phyloP scores from a whole-genome alignment of 73 alveolate genomes.

The Loxodes magnus region DNA sequence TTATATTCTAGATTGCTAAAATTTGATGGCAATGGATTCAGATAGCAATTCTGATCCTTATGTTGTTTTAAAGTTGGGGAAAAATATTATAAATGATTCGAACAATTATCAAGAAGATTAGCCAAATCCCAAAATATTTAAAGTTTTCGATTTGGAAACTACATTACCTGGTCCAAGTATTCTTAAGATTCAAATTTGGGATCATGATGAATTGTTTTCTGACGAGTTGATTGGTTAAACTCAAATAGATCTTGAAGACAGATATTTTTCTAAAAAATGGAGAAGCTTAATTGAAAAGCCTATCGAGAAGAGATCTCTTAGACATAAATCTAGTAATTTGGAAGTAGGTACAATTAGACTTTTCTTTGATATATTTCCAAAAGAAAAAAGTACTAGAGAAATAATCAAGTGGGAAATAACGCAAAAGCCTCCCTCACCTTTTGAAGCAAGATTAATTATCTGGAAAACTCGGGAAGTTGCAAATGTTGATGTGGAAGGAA shows the following conservation, averaged over 20 bases:
- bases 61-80: neutral
- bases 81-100: neutral
- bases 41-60: conserved; percentile 13
- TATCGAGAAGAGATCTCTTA: conserved; percentile 52
- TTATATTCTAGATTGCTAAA: conserved; percentile 1
- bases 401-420: conserved; percentile 66
- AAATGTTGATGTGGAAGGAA: conserved; percentile 88
- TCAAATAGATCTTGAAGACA: conserved; percentile 55
- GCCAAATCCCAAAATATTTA: neutral
- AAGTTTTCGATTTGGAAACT: conserved; percentile 3
- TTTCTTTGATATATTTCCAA: too few species aligned
- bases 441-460: conserved; percentile 83
- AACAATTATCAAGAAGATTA: conserved; percentile 13
- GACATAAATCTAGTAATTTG: too few species aligned
- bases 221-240: conserved; percentile 70
- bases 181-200: conserved; percentile 46
- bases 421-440: conserved; percentile 71
- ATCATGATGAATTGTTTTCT: conserved; percentile 41
- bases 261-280: conserved; percentile 59
- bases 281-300: conserved; percentile 46
- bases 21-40: neutral
- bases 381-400: too few species aligned
- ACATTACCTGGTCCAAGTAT: conserved; percentile 51
- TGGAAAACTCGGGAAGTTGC: conserved; percentile 89
- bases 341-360: too few species aligned